Base-by-base conservation (phyloP, 768 basidiomycete species). In the Leccinum barrowsii region DNA sequence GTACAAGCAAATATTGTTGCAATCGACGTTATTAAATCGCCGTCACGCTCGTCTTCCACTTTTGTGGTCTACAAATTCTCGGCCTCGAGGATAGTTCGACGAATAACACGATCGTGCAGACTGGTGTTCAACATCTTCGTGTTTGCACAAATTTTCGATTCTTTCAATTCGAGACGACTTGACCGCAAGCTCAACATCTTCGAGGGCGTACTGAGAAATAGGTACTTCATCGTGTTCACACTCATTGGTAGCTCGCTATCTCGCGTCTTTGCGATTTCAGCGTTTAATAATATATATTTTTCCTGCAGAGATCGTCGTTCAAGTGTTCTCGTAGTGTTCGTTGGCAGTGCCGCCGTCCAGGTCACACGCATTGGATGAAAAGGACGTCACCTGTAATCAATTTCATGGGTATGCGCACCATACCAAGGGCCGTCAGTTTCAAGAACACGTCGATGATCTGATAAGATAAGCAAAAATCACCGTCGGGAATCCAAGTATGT, bases 111-210 rank as follows among this genome's bases (percentile, higher is more conserved):
- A 72, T 86, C 37, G 79, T 95, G 22, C 85, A 87, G 67, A 94
- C 96, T 98, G 17, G 92, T 98, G 32, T 99, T 99, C 84, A 99
- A 98, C 67, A 83, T 87, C 17, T 99, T 98, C 67, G 96, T 98
- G 51, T 98, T 98, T 70, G 91, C 92, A 28, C 97, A 98, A 73
- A 94, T 99, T 64, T 94, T 90, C 82, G 96, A 95, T 75, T 94
- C 92, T 47, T 72, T 98, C 73, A 99, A 98, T 70, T 92, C 90
- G 64, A 81, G 97, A 54, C 81, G 93, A 37, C 78, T 98, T 49
- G 95, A 98, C 67, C 84, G 82, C 59, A 83, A 85, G 51, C 78
- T 94, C 59, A 98, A 99, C 73, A 83, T 98, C 59, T 93, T 98
- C 65, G 86, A 89, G 61, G 92, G 93, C 46, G 81, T 98, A 30